Conservation (phyloP, 768 basidiomycete species). For the Tricholoma furcatifolium region DNA sequence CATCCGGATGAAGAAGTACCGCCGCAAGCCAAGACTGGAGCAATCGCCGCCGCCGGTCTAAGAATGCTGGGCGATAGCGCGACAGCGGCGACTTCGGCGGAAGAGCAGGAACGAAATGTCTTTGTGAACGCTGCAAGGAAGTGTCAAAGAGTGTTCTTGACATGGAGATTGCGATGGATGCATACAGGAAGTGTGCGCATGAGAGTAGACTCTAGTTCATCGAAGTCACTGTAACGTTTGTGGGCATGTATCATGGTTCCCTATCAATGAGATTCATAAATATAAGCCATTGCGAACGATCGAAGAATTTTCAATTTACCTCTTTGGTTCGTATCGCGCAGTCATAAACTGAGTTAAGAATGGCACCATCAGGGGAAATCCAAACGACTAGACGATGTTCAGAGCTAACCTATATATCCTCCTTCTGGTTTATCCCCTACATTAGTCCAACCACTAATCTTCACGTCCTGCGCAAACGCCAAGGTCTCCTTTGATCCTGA, state of each 20-base stretch:
- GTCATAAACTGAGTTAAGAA: slow-evolving; percentile 57
- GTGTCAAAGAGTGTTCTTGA: not conserved
- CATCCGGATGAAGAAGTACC: slow-evolving; percentile 67
- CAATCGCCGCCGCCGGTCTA: slow-evolving; percentile 57
- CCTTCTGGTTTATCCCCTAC: slow-evolving; percentile 65
- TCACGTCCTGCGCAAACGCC: slow-evolving; percentile 64
- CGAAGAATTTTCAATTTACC: too few relatives aligned
- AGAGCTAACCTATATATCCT: slow-evolving; percentile 64
- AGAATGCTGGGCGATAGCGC: slow-evolving; percentile 65
- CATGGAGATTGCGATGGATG: not conserved
- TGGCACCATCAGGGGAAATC: not conserved
- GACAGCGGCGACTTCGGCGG: slow-evolving; percentile 71
- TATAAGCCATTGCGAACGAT: not conserved
- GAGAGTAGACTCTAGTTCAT: slow-evolving; percentile 47
- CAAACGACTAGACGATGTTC: not conserved
- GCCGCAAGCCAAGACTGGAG: slow-evolving; percentile 67
- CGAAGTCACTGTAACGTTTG: slow-evolving; percentile 69
- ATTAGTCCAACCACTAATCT: slow-evolving; percentile 68
- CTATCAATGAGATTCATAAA: slow-evolving; percentile 25
- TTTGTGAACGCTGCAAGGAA: slow-evolving; percentile 28
- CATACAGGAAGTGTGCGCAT: slow-evolving; percentile 53
- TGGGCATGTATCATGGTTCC: slow-evolving; percentile 64
- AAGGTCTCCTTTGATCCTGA: slow-evolving; percentile 49
- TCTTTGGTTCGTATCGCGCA: slow-evolving; percentile 69
- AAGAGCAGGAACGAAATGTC: slow-evolving; percentile 51